Evolutionary conservation across 2,329 filamentous ascomycete species (phyloP).

Genomic region (Sporothrix pseudoabietina): DNA sequence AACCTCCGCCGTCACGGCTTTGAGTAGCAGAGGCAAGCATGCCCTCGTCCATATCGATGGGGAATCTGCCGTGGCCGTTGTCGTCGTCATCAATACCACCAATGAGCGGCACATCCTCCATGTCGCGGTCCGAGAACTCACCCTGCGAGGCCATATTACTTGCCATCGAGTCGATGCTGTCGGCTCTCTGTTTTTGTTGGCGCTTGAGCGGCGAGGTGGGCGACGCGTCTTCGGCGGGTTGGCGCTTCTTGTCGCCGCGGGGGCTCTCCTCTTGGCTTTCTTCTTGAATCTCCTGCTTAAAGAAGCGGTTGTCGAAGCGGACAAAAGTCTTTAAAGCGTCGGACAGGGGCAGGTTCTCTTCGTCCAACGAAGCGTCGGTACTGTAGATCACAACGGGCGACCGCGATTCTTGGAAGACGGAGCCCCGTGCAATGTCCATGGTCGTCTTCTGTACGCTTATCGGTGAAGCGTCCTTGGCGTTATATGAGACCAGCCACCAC

Average conservation of each 20-base stretch:
- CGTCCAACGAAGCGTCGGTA: slow-evolving; percentile 39
- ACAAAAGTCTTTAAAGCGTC: slow-evolving; percentile 42
- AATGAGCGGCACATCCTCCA: slow-evolving; percentile 31
- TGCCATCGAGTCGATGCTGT: slow-evolving; percentile 52
- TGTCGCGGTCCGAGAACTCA: slow-evolving; percentile 42
- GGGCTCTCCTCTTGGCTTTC: slow-evolving; percentile 27
- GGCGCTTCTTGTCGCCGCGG: slow-evolving; percentile 38
- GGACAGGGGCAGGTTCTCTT: slow-evolving; percentile 35
- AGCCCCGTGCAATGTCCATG: slow-evolving; percentile 34
- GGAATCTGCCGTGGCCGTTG: slow-evolving; percentile 8
- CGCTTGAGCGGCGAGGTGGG: slow-evolving; percentile 48
- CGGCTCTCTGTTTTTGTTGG: slow-evolving; percentile 50
- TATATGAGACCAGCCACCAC: slow-evolving; percentile 40
- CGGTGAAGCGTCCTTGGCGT: slow-evolving; percentile 32
- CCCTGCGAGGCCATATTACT: slow-evolving; percentile 49
- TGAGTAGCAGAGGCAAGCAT: background rate
- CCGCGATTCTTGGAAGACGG: slow-evolving; percentile 31
- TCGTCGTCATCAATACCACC: background rate
- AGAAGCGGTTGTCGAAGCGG: slow-evolving; percentile 43
- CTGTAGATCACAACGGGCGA: slow-evolving; percentile 41
- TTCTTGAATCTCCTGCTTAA: slow-evolving; percentile 41
- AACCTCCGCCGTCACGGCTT: background rate
- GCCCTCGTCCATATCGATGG: slow-evolving; percentile 1
- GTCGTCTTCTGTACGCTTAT: slow-evolving; percentile 35
- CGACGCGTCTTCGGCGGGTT: slow-evolving; percentile 31